These are phyloP conservation scores for Penicillium canariense DNA, from an alignment of 495 filamentous ascomycete species.

Conservation along the genomic window DNA sequence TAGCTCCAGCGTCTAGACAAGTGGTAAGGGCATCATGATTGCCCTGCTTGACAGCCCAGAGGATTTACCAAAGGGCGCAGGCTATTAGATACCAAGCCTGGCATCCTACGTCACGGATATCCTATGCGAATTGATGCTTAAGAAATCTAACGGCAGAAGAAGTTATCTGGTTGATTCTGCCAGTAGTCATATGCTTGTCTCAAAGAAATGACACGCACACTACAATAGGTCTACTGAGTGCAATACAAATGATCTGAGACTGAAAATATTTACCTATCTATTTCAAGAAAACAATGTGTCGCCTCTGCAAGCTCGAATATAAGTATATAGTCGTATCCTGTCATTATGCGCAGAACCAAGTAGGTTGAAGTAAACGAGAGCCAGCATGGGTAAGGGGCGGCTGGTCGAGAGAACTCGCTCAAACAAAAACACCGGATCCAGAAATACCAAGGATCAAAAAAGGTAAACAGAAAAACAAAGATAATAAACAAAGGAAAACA, in stretches of 20 bases:
- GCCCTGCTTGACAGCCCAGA: neutral
- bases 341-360: conserved; percentile 38
- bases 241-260: no score
- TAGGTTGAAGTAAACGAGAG: conserved; percentile 18
- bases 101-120: no score
- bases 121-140: no score
- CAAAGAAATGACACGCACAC: no score
- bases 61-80: no score
- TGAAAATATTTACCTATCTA: conserved; percentile 4
- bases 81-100: no score
- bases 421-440: conserved; percentile 22
- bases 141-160: no score
- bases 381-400: conserved; percentile 10
- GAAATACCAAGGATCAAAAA: conserved; percentile 20
- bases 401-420: conserved; percentile 18
- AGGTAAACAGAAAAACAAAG: conserved; percentile 21
- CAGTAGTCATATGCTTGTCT: no score
- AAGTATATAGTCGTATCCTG: conserved; percentile 36
- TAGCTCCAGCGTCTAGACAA: neutral
- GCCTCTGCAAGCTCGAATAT: conserved; percentile 17
- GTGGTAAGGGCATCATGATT: neutral
- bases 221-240: no score
- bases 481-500: conserved; percentile 14
- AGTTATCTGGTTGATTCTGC: no score
- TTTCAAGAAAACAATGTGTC: neutral